These are phyloP conservation scores for Thraustotheca clavata DNA, from an alignment of 352 stramenopile species.

Conservation along the genomic window DNA sequence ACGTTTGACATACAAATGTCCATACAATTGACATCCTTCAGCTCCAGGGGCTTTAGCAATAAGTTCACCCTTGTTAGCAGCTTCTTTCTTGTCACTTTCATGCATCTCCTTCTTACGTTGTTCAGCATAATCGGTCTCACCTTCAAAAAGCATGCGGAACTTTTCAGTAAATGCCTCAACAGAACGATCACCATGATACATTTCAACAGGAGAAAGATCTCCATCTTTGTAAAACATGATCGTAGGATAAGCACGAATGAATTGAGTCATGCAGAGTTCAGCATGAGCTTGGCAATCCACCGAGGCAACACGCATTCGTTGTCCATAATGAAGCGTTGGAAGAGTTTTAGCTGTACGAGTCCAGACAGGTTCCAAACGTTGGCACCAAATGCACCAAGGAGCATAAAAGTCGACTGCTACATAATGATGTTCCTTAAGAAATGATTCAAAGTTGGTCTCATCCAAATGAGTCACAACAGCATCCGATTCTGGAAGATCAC, in stretches of 20 bases:
- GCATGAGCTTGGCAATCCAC: conserved; percentile 93
- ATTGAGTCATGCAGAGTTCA: conserved; percentile 91
- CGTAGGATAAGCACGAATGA: conserved; percentile 94
- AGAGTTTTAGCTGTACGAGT: conserved; percentile 90
- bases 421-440: conserved; percentile 91
- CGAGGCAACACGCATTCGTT: conserved; percentile 69
- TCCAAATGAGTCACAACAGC: conserved; percentile 65
- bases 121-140: conserved; percentile 62
- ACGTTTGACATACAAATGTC: conserved; percentile 78
- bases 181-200: conserved; percentile 94
- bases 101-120: conserved; percentile 90
- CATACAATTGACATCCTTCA: conserved; percentile 70
- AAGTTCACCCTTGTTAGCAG: conserved; percentile 40
- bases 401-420: conserved; percentile 96
- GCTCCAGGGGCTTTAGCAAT: conserved; percentile 56
- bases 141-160: conserved; percentile 81
- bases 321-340: conserved; percentile 71
- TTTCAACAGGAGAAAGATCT: conserved; percentile 85
- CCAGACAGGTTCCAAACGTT: conserved; percentile 94
- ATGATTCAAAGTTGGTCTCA: conserved; percentile 86
- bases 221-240: conserved; percentile 95
- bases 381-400: conserved; percentile 96
- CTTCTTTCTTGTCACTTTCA: conserved; percentile 88
- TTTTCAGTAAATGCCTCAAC: conserved; percentile 86
- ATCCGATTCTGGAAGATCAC: conserved; percentile 66